phyloP scores from a whole-genome alignment of 305 asterid genomes.

The Lippia alba region DNA sequence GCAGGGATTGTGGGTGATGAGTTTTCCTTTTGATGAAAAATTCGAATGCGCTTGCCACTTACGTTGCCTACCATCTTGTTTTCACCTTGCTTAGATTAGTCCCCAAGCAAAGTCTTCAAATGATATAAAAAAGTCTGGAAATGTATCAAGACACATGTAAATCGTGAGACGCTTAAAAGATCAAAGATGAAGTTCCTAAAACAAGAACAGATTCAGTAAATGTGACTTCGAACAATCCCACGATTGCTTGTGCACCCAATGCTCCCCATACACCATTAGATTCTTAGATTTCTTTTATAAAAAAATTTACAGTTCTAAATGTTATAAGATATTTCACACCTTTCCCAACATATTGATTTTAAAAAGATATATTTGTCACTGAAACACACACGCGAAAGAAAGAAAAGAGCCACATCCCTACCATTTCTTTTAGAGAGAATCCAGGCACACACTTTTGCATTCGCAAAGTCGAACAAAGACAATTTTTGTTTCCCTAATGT shows the following conservation, averaged over 20 bases:
- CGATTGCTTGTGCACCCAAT: conserved; percentile 1
- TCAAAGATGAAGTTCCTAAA: background rate
- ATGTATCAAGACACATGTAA: background rate
- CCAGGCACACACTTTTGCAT: too few species aligned
- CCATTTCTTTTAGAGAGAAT: too few species aligned
- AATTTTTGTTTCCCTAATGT: background rate
- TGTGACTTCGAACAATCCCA: background rate
- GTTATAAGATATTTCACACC: background rate
- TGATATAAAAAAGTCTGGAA: background rate
- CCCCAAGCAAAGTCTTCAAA: conserved; percentile 13
- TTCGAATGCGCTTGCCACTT: conserved; percentile 2
- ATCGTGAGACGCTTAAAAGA: background rate
- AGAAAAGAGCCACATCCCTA: too few species aligned
- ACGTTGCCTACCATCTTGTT: conserved; percentile 30
- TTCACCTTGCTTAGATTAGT: conserved; percentile 11
- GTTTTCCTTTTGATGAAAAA: conserved; percentile 10
- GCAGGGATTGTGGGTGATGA: conserved; percentile 4
- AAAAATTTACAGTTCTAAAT: background rate
- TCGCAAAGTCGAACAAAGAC: too few species aligned
- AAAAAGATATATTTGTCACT: background rate
- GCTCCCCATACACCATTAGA: background rate
- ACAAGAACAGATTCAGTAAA: conserved; percentile 10
- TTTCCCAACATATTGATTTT: background rate
- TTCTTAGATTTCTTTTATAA: background rate
- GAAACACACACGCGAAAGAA: background rate